These are phyloP conservation scores for Stagonosporopsis cucurbitacearum DNA, from an alignment of 2,329 filamentous ascomycete species.

Conservation along the genomic window DNA sequence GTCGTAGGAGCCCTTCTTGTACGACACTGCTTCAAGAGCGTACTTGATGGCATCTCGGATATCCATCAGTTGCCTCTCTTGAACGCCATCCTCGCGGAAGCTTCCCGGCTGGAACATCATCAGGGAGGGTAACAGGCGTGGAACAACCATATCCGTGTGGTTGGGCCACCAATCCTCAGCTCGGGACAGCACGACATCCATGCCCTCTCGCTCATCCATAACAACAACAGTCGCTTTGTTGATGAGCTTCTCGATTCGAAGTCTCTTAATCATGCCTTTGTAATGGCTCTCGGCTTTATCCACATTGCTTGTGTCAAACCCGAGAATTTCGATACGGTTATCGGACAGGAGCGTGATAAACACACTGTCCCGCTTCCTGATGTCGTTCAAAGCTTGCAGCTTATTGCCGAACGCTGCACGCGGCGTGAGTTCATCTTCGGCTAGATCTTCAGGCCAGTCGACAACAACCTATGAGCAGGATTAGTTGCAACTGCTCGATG, in stretches of 20 bases:
- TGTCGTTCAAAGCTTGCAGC: conserved; percentile 36
- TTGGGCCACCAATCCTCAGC: conserved; percentile 40
- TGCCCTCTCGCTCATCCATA: conserved; percentile 36
- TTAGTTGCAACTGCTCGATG: conserved; percentile 27
- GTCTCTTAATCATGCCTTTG: conserved; percentile 30
- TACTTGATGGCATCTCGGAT: conserved; percentile 28
- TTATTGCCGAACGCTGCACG: conserved; percentile 37
- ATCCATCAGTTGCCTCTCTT: conserved; percentile 16
- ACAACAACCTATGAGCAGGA: conserved; percentile 19
- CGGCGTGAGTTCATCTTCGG: conserved; percentile 23
- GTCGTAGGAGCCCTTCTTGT: conserved; percentile 36
- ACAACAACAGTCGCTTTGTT: conserved; percentile 29
- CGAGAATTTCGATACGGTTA: conserved; percentile 30
- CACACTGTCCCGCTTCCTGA: conserved; percentile 37
- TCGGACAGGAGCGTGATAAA: conserved; percentile 32
- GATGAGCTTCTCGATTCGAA: conserved; percentile 18
- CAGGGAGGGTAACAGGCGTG: conserved; percentile 23
- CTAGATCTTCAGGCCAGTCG: conserved; percentile 34
- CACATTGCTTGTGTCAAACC: conserved; percentile 20
- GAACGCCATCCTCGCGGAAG: conserved; percentile 27
- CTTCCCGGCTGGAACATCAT: conserved; percentile 32
- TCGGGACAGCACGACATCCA: conserved; percentile 25
- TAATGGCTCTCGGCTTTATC: conserved; percentile 31
- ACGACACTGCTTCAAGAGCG: conserved; percentile 31
- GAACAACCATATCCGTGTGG: conserved; percentile 24